Base-by-base conservation (phyloP, 2,329 filamentous ascomycete species). In the Orbilia brochopaga region DNA sequence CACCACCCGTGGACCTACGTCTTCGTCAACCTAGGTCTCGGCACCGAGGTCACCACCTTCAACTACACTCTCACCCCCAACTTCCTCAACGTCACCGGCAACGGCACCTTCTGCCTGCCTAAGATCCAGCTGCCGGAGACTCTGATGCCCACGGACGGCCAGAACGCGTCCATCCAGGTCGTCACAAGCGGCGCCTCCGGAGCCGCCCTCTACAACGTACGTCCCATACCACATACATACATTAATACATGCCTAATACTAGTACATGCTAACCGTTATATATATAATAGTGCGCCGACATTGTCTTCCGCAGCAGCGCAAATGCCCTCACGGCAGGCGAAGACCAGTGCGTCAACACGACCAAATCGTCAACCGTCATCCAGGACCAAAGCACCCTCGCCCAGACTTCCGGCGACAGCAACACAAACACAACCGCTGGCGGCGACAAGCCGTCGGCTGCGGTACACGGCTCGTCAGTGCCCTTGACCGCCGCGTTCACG, bases 81-180 rank as follows among this genome's bases (percentile, higher is more conserved):
- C 80, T 85, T 82, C 80, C 85, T 81, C 79, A 87, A 82, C 81
- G 85, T 79, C 77, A 86, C 80, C 79, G 89, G 77, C 79, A 80
- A 84, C 17, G 87, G 89, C 52, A 82, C 83, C 52, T 86, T 91
- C 76, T 92, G 89, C 79, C 76, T 91, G 11, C 84, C 86, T 7
- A 79, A 82, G 73, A 80, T 92, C 13, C 78, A 79, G 30, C 79
- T 89, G 2, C 86, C 86, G 4, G 76, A 77, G 17, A 80, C 80
- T 4, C 74, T 85, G 23, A 81, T 82, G 54, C 79, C 87, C 40
- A 78, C 78, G 23, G 86, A 89, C 40, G 89, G 89, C 46, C 83
- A 84, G 74, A 82, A 85, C 53, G 89, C 84, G 13, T 88, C 85
- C 32, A 81, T 92, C 62, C 89, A 91, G 80, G 85, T 92, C 57